Percentiles rank a stretch among this genome's conserved stretches.
These are phyloP conservation scores for Boletus speciosus DNA, from an alignment of 768 basidiomycete genomes.

Conservation along the genomic window DNA sequence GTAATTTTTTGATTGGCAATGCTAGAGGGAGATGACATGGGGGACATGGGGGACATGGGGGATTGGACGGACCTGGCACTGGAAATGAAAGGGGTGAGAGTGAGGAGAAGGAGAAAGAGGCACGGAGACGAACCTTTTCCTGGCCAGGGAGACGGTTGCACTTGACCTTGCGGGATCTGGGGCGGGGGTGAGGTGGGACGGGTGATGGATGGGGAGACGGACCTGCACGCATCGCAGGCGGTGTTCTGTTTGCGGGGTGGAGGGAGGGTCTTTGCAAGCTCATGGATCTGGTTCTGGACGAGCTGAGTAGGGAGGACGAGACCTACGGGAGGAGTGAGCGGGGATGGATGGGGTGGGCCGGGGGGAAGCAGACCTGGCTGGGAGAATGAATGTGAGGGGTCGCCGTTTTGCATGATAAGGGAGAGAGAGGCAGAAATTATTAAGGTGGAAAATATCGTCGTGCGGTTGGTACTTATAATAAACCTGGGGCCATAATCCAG, in stretches of 20 bases:
- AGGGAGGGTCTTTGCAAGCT: conserved; percentile 73
- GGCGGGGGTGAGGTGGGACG: not conserved
- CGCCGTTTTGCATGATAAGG: conserved; percentile 32
- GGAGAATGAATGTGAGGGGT: conserved; percentile 31
- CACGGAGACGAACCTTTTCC: conserved; percentile 59
- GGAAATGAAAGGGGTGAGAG: conserved; percentile 19
- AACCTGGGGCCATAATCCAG: conserved; percentile 11
- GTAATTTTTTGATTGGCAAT: conserved; percentile 84
- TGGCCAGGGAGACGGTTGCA: conserved; percentile 80
- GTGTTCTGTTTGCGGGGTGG: conserved; percentile 92
- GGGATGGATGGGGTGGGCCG: not conserved
- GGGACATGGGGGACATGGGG: conserved; percentile 2
- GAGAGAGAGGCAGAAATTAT: conserved; percentile 22
- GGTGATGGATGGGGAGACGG: conserved; percentile 8
- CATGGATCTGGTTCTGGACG: conserved; percentile 79
- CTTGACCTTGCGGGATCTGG: conserved; percentile 83
- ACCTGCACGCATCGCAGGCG: conserved; percentile 92
- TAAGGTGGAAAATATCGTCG: conserved; percentile 22
- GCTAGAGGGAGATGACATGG: conserved; percentile 40
- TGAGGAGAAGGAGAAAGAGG: conserved; percentile 1
- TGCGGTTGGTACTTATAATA: conserved; percentile 26
- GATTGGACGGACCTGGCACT: conserved; percentile 62
- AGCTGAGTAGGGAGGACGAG: conserved; percentile 61
- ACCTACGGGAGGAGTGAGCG: conserved; percentile 35
- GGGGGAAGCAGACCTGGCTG: conserved; percentile 26